These are phyloP conservation scores for Camellia granthamiana DNA, from an alignment of 148 eudicot species.

Conservation along the genomic window DNA sequence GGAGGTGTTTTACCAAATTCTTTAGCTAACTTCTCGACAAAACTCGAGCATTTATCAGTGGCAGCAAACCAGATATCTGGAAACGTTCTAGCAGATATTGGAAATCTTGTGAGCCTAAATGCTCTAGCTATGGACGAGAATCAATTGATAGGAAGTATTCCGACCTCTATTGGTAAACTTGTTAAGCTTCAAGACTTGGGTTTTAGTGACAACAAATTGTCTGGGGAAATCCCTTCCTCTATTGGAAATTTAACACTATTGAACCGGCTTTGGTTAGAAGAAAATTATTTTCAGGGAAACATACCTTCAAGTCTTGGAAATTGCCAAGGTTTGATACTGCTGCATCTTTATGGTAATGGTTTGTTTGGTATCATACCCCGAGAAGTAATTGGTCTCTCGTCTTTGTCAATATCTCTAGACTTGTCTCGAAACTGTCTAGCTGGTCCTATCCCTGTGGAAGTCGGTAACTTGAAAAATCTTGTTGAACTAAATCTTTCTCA, in stretches of 20 bases:
- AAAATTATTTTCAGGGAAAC: slow-evolving; percentile 15
- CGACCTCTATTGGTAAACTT: slow-evolving; percentile 25
- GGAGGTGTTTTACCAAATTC: slow-evolving; percentile 22
- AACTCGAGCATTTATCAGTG: background rate
- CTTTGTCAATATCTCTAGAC: slow-evolving; percentile 14
- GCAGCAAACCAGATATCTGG: slow-evolving; percentile 9
- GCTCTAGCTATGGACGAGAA: background rate
- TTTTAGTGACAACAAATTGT: slow-evolving; percentile 17
- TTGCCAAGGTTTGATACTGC: slow-evolving; percentile 21
- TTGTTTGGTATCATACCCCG: slow-evolving; percentile 28
- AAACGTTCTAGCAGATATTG: slow-evolving; percentile 21
- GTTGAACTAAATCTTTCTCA: slow-evolving; percentile 15
- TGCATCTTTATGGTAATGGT: slow-evolving; percentile 24
- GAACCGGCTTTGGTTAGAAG: background rate
- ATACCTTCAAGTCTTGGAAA: slow-evolving; percentile 29
- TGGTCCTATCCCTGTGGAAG: slow-evolving; percentile 32
- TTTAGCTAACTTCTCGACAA: slow-evolving; percentile 18
- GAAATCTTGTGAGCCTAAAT: slow-evolving; percentile 18
- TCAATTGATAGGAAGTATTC: slow-evolving; percentile 25
- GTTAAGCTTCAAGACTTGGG: slow-evolving; percentile 11
- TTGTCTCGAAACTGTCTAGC: slow-evolving; percentile 21
- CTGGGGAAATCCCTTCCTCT: slow-evolving; percentile 27
- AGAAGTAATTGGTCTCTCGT: slow-evolving; percentile 22
- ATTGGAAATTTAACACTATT: slow-evolving; percentile 20
- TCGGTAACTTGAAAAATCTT: slow-evolving; percentile 23